Evolutionary conservation across 805 yeast species (phyloP), one percentile per base, ranked within the genome.

Genomic region (Deakozyma indianensis): DNA sequence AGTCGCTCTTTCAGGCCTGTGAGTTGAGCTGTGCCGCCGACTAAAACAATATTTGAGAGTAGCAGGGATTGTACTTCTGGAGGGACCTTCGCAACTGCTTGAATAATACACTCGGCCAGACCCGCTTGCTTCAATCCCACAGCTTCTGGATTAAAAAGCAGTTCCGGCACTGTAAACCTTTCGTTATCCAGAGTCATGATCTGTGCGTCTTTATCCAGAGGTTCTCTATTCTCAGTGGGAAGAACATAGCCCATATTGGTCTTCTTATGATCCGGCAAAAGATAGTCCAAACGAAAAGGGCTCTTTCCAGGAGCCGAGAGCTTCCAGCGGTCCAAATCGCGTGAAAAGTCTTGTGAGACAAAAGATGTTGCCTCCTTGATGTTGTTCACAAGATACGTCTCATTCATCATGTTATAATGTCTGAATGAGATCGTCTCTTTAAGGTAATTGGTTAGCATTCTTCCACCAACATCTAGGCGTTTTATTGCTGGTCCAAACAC

Each of bases 351-450:
- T 20, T 53, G 50, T 0, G 90, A 77, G n/a, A 84, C 75, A 66
- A 75, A 78, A 60, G 84, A 72, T 29, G 90, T 66, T 48, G 73
- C 68, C 56, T 88, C 96, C 56, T 92, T 92, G 52, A 94, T 83
- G 42, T 82, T 78, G 57, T 87, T 85, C 43, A 92, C 79, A 42
- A 92, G 64, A 2, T 83, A 68, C 0, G 95, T 80, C 61, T 94
- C 99, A 49, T 92, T 96, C 58, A 85, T 78, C 53, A 92, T 87
- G 56, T 92, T 90, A 60, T 88, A 92, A 65, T 92, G 92, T 45
- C 96, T 70, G 57, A 83, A 92, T 2, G 96, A 85, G 11, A 90
- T 75, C 43, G 84, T 70, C 57, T 92, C 97, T 50, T 87, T 71
- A 44, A 94, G 62, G 43, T 80, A 75, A 2, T 96, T 95, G 45